These are phyloP conservation scores for Miscanthus sacchariflorus DNA, from an alignment of 202 grass and related monocot species.

Conservation along the genomic window DNA sequence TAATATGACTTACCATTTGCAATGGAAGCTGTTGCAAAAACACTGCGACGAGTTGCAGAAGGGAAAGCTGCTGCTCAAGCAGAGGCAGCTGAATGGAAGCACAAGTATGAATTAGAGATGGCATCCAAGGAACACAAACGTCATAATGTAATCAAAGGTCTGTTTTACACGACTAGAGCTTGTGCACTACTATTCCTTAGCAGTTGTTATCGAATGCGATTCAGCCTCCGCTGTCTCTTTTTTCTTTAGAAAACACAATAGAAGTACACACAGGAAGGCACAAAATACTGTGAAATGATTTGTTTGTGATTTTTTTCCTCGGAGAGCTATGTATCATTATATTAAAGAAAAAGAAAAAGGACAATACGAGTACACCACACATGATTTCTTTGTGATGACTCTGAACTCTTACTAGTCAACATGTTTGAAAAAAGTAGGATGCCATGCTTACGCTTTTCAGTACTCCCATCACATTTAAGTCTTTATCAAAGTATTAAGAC, in stretches of 20 bases:
- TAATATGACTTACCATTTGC: slow-evolving; percentile 31
- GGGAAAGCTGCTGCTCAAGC: slow-evolving; percentile 87
- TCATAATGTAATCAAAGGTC: slow-evolving; percentile 65
- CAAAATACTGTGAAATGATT: background rate
- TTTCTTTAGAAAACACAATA: slow-evolving; percentile 12
- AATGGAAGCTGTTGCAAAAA: slow-evolving; percentile 86
- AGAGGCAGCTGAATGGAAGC: slow-evolving; percentile 93
- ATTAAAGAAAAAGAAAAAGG: background rate
- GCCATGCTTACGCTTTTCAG: background rate
- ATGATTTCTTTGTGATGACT: background rate
- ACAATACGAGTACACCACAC: background rate
- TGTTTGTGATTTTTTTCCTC: background rate
- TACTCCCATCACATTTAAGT: background rate
- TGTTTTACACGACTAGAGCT: slow-evolving; percentile 24
- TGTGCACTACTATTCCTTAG: background rate
- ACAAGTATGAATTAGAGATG: slow-evolving; percentile 83
- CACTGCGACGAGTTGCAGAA: slow-evolving; percentile 82
- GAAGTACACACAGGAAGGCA: background rate
- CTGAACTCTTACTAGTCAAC: background rate
- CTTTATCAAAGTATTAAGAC: slow-evolving; percentile 2
- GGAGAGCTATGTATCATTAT: background rate
- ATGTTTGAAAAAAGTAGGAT: background rate
- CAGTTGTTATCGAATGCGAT: background rate
- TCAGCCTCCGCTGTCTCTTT: slow-evolving; percentile 10
- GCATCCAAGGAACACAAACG: slow-evolving; percentile 63